Base-by-base conservation (phyloP, 768 basidiomycete genomes). In the Suillus clintonianus region DNA sequence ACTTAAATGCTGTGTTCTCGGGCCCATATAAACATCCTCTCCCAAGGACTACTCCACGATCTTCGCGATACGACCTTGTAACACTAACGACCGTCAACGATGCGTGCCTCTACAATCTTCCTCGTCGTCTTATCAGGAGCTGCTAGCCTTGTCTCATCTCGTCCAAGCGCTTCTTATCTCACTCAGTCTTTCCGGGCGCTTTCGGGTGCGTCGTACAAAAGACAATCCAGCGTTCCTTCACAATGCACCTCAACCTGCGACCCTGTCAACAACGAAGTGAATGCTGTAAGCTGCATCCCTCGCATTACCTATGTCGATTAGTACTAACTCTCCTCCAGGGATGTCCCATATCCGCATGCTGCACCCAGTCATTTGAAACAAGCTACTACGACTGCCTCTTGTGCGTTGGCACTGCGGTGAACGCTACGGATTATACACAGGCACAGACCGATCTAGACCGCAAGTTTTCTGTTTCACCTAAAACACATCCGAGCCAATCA, bases 301-400 rank as follows among this genome's bases (percentile, higher is more conserved):
- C 9, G 41, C 22, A 51, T 58, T 19, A 9, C 3, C 22, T 47
- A 37, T 42, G 64, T 62, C 60, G 63, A 67, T 62, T 27, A 27
- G 11, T 60, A 41, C 32, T 62, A 60, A 65, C 15, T 7, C 11
- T 37, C 27, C 4, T 19, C 36, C 34, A 77, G 74, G 73, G 70
- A 61, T 76, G 75, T 22, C 74, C 74, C 4, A 50, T 64, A 41
- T 68, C 68, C 1, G 63, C 68, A 27, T 85, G 83, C 61, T 85
- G 84, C 68, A 73, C 78, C 5, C 62, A 71, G 13, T 65, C 64
- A 6, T 85, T 83, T 62, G 77, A 80, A 64, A 72, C 67, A 0
- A 60, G 64, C 5, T 83, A 80, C 67, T 82, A 76, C 70, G 70
- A 77, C 53, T 85, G 84, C 64, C 70, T 82, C 65, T 42, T 69